Base-by-base conservation (phyloP, 1,284 basidiomycete species). In the Pseudozyma hubeiensis region DNA sequence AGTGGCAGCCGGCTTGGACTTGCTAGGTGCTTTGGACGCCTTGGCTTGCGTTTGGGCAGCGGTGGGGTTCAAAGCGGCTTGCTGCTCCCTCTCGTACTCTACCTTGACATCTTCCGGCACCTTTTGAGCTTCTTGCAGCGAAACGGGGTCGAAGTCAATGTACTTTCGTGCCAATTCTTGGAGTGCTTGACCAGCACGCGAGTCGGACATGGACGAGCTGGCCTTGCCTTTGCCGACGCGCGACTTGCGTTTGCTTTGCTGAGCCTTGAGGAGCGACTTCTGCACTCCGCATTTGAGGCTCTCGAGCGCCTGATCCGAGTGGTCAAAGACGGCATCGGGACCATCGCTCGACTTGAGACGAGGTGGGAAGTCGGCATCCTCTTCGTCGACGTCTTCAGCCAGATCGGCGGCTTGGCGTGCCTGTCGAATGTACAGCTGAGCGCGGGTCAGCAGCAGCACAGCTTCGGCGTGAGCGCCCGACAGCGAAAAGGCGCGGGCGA, bases 391-490 rank as follows among this genome's bases (percentile, higher is more conserved):
- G 46, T 81, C 79, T 14, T 81, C 78, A 43, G 81, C 80, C 9
- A 84, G 60, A 29, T 81, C 81, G 31, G 77, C 63, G 5, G 81
- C 68, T 52, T 78, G 76, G 14, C 77, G 53, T 3, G 81, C 79
- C 43, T 84, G 81, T 9, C 81, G 71, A n/a, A 84, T 59, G 57
- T 78, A 81, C 17, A 83, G 70, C 45, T 76, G 67, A 11, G 74
- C 78, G 13, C 81, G 79, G 29, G 75, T 71, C 35, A 81, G 64
- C 19, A 84, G 66, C n/a, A 84, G 65, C 9, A 80, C 57, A 24
- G 81, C 78, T 46, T 82, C 72, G 17, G 74, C 70, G 10, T 66
- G 58, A 10, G 68, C 69, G 14, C 62, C 66, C 11, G 78, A 71
- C 46, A 77, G 66, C 13, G 62, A 49, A 62, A 80, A 82, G 17